Conservation (phyloP, 1,284 basidiomycete species). For the Tausonia pullulans region DNA sequence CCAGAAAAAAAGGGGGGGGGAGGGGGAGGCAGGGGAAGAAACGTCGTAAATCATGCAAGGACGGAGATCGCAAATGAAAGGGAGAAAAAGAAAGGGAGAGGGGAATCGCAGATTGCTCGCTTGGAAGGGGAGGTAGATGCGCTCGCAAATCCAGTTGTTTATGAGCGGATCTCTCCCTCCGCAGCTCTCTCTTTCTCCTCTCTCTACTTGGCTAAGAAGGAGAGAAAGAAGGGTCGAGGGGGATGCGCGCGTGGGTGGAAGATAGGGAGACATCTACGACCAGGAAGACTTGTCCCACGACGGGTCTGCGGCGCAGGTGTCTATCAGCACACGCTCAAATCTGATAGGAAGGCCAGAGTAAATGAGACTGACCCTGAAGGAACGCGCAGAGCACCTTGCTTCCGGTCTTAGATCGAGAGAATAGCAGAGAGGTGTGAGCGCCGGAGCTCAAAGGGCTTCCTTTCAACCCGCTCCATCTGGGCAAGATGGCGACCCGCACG, state of each 20-base stretch:
- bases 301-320: constrained; percentile 24
- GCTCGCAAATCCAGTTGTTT: too few relatives aligned
- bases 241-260: background rate
- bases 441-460: background rate
- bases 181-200: too few relatives aligned
- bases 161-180: too few relatives aligned
- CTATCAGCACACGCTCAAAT: background rate
- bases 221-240: background rate
- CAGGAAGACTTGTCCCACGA: constrained; percentile 29
- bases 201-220: background rate
- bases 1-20: too few relatives aligned
- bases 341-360: constrained; percentile 4
- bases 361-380: constrained; percentile 51
- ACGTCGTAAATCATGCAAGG: too few relatives aligned
- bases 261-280: background rate
- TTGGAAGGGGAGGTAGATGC: too few relatives aligned
- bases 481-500: background rate
- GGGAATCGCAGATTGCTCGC: too few relatives aligned
- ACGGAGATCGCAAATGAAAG: too few relatives aligned
- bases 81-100: too few relatives aligned
- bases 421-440: background rate
- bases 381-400: constrained; percentile 96
- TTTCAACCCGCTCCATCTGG: background rate
- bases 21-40: background rate
- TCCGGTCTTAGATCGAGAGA: constrained; percentile 54